Evolutionary conservation across 768 basidiomycete species (phyloP).

Genomic region (Filobasidium floriforme): DNA sequence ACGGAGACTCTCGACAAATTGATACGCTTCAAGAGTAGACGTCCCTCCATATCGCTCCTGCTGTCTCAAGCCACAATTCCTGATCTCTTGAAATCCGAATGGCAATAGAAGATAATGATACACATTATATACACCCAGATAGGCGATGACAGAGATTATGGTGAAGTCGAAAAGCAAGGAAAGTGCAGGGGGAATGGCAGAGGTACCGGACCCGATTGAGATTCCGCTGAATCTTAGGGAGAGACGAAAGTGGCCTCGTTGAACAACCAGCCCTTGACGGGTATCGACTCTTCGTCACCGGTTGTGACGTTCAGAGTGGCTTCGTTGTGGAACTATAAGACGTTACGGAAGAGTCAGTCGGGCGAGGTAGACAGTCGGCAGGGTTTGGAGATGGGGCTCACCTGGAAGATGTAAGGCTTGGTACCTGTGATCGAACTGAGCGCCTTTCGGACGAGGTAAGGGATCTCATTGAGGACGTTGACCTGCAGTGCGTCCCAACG

Average conservation of each 20-base stretch:
- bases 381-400: conserved; percentile 44
- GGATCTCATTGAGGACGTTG: conserved; percentile 90
- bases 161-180: too few relatives aligned
- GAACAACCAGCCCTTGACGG: conserved; percentile 65
- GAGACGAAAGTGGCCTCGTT: conserved; percentile 90
- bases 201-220: neutral
- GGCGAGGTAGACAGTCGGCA: neutral
- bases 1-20: too few relatives aligned
- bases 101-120: too few relatives aligned
- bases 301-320: conserved; percentile 51
- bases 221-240: conserved; percentile 1
- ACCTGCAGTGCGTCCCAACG: conserved; percentile 54
- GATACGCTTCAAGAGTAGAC: too few relatives aligned
- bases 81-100: too few relatives aligned
- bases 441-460: conserved; percentile 80
- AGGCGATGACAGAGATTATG: too few relatives aligned
- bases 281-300: conserved; percentile 44
- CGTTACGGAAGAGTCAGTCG: neutral
- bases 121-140: too few relatives aligned
- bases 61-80: too few relatives aligned
- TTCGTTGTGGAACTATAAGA: conserved; percentile 55
- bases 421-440: conserved; percentile 88
- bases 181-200: neutral
- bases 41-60: too few relatives aligned
- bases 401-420: conserved; percentile 92